Evolutionary conservation across 495 filamentous ascomycete genomes (phyloP), one percentile per base, ranked within the genome.

Genomic region (Cetradonia linearis): DNA sequence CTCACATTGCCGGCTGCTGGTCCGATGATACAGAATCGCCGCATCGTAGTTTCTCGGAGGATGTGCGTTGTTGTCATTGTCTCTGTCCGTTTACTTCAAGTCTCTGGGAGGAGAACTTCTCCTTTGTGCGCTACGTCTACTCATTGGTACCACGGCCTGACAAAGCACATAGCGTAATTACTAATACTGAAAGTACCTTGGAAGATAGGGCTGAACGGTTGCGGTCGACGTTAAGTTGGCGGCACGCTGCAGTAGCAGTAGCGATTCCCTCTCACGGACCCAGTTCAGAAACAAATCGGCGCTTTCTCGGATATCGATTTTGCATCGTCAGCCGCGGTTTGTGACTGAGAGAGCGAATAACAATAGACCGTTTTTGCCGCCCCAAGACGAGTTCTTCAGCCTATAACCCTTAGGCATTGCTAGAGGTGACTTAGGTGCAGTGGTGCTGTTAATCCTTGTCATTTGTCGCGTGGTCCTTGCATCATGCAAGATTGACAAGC

Each of bases 381-480:
- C 58, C 37, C 48, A 46, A 20, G 37, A 42, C 23, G 23, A 36
- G 59, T 47, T 34, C 18, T 25, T 38, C 50, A 54, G 31, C 50
- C 31, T 54, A 54, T 28, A 30, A 46, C 42, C 20, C 8, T 20
- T 46, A 46, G 20, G 25, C n/a, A 23, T 25, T 7, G 42, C 13
- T 46, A 46, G 42, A 20, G 20, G 20, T 59, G 23, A 20, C 34
- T 38, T 48, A 58, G 56, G 27, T 46, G 59, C 40, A 55, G n/a
- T 55, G 40, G 37, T 55, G 50, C 38, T 53, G 59, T 27, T 55
- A 23, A 61, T 44, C 59, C 59, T 46, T 55, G 59, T 55, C 50
- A n/a, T 56, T 52, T 61, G 59, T 34, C 59, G 59, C 59, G 59
- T 61, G 59, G 34, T 61, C 44, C 28, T 30, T 61, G 59, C 59